phyloP scores from a whole-genome alignment of 805 yeast species.

The Pichia scutulata region DNA sequence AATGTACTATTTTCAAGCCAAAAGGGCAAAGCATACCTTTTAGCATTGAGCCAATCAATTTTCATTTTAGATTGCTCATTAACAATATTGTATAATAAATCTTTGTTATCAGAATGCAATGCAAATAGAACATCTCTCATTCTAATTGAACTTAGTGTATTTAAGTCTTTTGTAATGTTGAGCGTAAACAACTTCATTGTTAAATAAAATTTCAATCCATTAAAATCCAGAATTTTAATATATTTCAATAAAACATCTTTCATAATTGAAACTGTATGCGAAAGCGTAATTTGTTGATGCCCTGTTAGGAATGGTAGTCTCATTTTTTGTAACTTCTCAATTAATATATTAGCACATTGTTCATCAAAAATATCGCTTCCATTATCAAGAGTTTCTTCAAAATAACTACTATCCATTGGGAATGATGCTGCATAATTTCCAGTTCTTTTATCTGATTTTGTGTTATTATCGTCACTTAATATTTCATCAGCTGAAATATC shows the following conservation, averaged over 20 bases:
- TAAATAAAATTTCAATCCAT: slow-evolving; percentile 63
- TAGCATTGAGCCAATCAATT: slow-evolving; percentile 54
- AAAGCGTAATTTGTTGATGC: slow-evolving; percentile 82
- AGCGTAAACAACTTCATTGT: slow-evolving; percentile 61
- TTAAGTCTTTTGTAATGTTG: slow-evolving; percentile 26
- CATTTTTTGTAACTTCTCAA: slow-evolving; percentile 52
- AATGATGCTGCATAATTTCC: not conserved
- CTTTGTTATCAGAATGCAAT: slow-evolving; percentile 71
- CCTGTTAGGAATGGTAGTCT: slow-evolving; percentile 77
- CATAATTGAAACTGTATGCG: slow-evolving; percentile 60
- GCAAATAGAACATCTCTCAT: slow-evolving; percentile 90
- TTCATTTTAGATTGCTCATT: slow-evolving; percentile 26
- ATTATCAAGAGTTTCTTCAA: slow-evolving; percentile 16
- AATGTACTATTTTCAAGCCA: slow-evolving; percentile 55
- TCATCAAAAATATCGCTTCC: slow-evolving; percentile 18
- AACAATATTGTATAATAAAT: slow-evolving; percentile 47
- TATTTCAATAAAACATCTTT: slow-evolving; percentile 42
- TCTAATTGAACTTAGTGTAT: slow-evolving; percentile 34
- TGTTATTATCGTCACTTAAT: not conserved
- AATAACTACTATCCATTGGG: slow-evolving; percentile 19
- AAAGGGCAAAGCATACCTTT: slow-evolving; percentile 56
- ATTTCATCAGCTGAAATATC: slow-evolving; percentile 12
- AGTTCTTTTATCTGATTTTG: not conserved
- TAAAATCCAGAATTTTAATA: slow-evolving; percentile 42
- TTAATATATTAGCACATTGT: slow-evolving; percentile 38